phyloP scores from a whole-genome alignment of 495 filamentous ascomycete species.

The Neurospora sp. region DNA sequence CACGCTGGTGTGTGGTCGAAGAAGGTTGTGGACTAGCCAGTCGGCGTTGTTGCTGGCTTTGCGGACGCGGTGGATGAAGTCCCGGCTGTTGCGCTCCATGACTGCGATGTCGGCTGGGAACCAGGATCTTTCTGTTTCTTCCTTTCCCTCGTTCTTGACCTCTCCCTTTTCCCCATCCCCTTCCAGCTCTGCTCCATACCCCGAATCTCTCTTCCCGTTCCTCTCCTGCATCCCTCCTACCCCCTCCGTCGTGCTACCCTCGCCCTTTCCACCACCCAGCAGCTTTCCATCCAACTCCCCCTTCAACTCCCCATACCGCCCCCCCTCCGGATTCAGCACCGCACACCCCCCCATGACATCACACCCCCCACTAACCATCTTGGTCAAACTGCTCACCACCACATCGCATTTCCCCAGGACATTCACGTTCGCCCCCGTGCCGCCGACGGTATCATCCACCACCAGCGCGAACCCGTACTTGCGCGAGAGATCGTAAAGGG shows the following conservation, averaged over 20 bases:
- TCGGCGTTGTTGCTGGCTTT: constrained; percentile 9
- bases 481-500: background rate
- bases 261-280: too few species aligned
- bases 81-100: constrained; percentile 16
- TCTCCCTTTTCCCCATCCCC: background rate
- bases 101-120: constrained; percentile 10
- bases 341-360: constrained; percentile 20
- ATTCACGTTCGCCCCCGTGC: constrained; percentile 8
- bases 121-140: constrained; percentile 3
- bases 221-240: background rate
- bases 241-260: too few species aligned
- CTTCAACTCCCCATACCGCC: background rate
- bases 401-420: constrained; percentile 11
- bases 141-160: background rate
- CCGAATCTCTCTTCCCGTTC: background rate
- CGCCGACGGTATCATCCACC: constrained; percentile 20
- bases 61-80: constrained; percentile 6
- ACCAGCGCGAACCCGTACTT: constrained; percentile 6
- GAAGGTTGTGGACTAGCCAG: background rate
- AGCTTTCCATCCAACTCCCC: too few species aligned
- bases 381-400: constrained; percentile 19
- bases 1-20: constrained; percentile 2
- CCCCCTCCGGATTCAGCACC: background rate
- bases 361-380: constrained; percentile 20
- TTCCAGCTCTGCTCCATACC: background rate